phyloP scores from a whole-genome alignment of 164 flowering plant species.

The Nymphaea thermarum region DNA sequence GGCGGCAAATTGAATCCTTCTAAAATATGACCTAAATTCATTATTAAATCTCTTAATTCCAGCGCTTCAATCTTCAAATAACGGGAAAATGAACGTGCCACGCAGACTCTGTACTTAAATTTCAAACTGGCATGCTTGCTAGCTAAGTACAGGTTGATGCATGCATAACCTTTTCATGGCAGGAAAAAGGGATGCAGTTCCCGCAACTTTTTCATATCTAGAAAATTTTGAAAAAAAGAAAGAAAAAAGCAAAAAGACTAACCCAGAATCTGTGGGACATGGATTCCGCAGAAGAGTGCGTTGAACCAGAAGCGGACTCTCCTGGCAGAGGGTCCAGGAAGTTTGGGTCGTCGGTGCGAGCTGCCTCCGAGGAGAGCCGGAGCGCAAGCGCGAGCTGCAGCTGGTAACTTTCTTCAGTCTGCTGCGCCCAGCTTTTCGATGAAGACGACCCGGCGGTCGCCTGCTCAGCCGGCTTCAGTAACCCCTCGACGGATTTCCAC shows the following conservation, averaged over 20 bases:
- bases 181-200: neutral
- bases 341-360: slow-evolving; percentile 89
- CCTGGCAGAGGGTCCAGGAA: slow-evolving; percentile 71
- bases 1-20: too few relatives aligned
- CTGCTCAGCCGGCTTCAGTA: slow-evolving; percentile 18
- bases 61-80: too few relatives aligned
- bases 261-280: slow-evolving; percentile 97
- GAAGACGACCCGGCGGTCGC: slow-evolving; percentile 27
- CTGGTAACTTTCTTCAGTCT: slow-evolving; percentile 96
- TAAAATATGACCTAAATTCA: too few relatives aligned
- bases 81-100: too few relatives aligned
- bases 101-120: too few relatives aligned
- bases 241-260: slow-evolving; percentile 1
- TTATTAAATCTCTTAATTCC: too few relatives aligned
- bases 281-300: slow-evolving; percentile 33
- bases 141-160: neutral
- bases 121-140: neutral
- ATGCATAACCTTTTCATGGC: neutral
- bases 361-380: slow-evolving; percentile 74
- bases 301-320: slow-evolving; percentile 30
- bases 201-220: neutral
- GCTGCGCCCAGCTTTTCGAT: slow-evolving; percentile 96
- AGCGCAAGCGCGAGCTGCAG: slow-evolving; percentile 86
- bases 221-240: neutral
- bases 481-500: slow-evolving; percentile 19